These are phyloP conservation scores for Tolypocladium sp. DNA, from an alignment of 2,329 filamentous ascomycete genomes.

Conservation along the genomic window DNA sequence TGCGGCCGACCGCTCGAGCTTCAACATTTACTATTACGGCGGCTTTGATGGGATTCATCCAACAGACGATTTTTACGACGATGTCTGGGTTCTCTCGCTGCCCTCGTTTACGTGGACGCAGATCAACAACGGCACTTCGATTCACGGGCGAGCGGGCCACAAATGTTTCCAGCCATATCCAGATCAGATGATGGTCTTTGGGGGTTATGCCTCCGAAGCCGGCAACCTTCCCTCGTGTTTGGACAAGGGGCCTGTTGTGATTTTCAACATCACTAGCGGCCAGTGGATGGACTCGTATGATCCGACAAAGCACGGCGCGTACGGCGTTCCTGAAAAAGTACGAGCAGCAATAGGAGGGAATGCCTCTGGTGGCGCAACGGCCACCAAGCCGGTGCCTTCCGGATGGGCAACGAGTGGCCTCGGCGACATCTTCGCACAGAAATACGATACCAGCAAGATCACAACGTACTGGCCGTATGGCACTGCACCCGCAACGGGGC, in stretches of 20 bases:
- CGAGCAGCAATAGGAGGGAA: conserved; percentile 59
- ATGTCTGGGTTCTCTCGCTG: conserved; percentile 73
- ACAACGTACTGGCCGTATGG: conserved; percentile 52
- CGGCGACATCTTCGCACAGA: conserved; percentile 39
- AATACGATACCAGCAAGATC: conserved; percentile 49
- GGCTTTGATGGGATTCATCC: conserved; percentile 52
- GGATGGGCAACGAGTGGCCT: conserved; percentile 44
- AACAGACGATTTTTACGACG: conserved; percentile 39
- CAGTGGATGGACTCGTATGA: conserved; percentile 64
- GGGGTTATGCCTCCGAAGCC: conserved; percentile 45
- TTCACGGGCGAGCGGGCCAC: conserved; percentile 60
- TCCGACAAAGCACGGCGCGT: conserved; percentile 52
- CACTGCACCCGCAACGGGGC: conserved; percentile 2
- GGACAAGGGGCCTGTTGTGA: conserved; percentile 41
- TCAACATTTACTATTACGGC: conserved; percentile 79
- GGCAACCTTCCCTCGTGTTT: conserved; percentile 32
- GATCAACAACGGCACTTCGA: conserved; percentile 33
- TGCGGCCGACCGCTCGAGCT: conserved; percentile 62
- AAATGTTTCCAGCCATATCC: conserved; percentile 69
- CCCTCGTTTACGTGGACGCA: conserved; percentile 74
- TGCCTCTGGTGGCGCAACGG: conserved; percentile 57
- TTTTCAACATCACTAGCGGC: conserved; percentile 65
- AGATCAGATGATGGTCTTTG: conserved; percentile 71
- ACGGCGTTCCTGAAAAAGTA: conserved; percentile 59
- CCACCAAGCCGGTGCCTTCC: conserved; percentile 51